A percentile compares a stretch with the other conserved stretches of the same genome.
phyloP scores from a whole-genome alignment of 164 flowering plant species.

The Hamamelis virginiana region DNA sequence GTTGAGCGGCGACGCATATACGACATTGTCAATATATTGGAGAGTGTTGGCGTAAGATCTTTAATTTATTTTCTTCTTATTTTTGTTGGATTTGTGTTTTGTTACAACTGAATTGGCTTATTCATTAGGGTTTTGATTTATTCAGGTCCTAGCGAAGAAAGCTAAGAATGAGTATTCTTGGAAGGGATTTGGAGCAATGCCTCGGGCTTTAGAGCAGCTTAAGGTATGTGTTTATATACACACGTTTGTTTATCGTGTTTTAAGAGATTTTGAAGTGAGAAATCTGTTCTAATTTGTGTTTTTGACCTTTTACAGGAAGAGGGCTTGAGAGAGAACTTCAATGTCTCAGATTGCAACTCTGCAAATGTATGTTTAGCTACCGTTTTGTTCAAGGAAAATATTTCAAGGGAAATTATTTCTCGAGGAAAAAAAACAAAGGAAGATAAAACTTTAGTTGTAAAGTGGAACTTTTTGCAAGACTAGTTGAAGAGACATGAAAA shows the following conservation, averaged over 20 bases:
- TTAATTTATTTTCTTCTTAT: background rate
- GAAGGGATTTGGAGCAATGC: slow-evolving; percentile 34
- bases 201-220: slow-evolving; percentile 22
- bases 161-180: slow-evolving; percentile 36
- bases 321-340: slow-evolving; percentile 23
- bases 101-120: background rate
- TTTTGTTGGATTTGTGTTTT: background rate
- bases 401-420: background rate
- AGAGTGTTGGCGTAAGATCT: slow-evolving; percentile 31
- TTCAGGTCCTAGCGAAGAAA: slow-evolving; percentile 30
- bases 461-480: background rate
- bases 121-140: background rate
- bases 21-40: slow-evolving; percentile 38
- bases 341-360: slow-evolving; percentile 3
- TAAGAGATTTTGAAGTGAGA: background rate
- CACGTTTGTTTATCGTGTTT: background rate
- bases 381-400: background rate
- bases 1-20: slow-evolving; percentile 39
- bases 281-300: background rate
- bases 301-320: slow-evolving; percentile 22
- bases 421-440: background rate
- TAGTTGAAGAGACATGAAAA: background rate
- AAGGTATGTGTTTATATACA: slow-evolving; percentile 13
- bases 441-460: background rate
- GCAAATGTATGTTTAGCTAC: slow-evolving; percentile 13